These are phyloP conservation scores for Ramaria sp. DNA, from an alignment of 768 basidiomycete genomes.

Conservation along the genomic window DNA sequence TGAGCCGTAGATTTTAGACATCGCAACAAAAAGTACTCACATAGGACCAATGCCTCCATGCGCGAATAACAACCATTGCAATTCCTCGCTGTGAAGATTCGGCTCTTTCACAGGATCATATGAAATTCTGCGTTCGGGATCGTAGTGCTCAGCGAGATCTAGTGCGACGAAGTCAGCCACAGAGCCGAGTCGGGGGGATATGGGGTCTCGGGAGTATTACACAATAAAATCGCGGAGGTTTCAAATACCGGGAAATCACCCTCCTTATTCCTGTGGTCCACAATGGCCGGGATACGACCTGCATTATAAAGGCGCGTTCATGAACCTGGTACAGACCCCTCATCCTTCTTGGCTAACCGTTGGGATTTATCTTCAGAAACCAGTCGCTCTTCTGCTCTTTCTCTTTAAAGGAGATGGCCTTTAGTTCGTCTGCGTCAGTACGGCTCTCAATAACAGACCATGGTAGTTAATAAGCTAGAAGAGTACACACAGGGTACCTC, in stretches of 20 bases:
- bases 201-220: not conserved
- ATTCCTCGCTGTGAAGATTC: conserved; percentile 55
- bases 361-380: conserved; percentile 9
- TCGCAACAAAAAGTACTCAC: conserved; percentile 34
- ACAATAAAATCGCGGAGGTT: conserved; percentile 74
- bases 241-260: conserved; percentile 59
- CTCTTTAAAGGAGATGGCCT: conserved; percentile 3
- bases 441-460: not conserved
- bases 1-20: not conserved
- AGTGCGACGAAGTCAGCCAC: not conserved
- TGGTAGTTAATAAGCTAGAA: not conserved
- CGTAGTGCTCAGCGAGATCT: conserved; percentile 67
- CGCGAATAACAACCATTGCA: conserved; percentile 85
- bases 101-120: conserved; percentile 45
- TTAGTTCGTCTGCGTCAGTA: not conserved
- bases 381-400: conserved; percentile 8
- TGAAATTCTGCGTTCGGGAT: conserved; percentile 60
- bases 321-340: not conserved
- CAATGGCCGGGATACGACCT: conserved; percentile 55
- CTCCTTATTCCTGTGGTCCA: conserved; percentile 39
- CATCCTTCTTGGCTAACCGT: not conserved
- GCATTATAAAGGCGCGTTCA: not conserved
- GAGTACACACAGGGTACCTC: conserved; percentile 1
- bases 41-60: conserved; percentile 79
- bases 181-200: not conserved